Evolutionary conservation across 495 filamentous ascomycete genomes (phyloP).

Genomic region (Penicillium nucicola): DNA sequence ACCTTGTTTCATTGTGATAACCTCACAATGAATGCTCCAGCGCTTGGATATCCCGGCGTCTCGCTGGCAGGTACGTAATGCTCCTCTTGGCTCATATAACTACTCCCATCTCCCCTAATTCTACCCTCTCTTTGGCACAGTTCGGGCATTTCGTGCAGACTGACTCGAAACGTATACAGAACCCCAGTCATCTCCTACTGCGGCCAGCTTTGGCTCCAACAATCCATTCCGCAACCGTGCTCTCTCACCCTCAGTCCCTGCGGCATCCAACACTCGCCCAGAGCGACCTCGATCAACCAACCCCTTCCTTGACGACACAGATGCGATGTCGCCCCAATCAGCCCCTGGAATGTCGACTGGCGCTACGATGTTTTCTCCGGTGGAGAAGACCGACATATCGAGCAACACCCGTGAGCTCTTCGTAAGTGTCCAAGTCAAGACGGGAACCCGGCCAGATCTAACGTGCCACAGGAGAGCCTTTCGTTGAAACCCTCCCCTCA

Average conservation of each 20-base stretch:
- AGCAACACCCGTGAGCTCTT: slow-evolving; percentile 80
- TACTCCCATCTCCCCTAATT: too few relatives aligned
- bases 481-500: slow-evolving; percentile 37
- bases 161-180: slow-evolving; percentile 15
- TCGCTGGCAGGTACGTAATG: slow-evolving; percentile 42
- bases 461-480: slow-evolving; percentile 35
- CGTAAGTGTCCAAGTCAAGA: slow-evolving; percentile 56
- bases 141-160: slow-evolving; percentile 2
- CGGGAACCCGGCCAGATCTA: neutral
- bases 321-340: slow-evolving; percentile 49
- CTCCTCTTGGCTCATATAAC: neutral
- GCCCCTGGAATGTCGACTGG: slow-evolving; percentile 35
- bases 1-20: slow-evolving; percentile 16
- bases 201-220: slow-evolving; percentile 78
- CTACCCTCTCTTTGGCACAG: neutral
- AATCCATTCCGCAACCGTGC: slow-evolving; percentile 97
- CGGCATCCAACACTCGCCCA: slow-evolving; percentile 37
- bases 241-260: slow-evolving; percentile 63
- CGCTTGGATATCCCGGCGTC: slow-evolving; percentile 37
- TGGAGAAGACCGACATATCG: slow-evolving; percentile 50
- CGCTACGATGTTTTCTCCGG: slow-evolving; percentile 56
- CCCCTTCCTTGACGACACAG: slow-evolving; percentile 80
- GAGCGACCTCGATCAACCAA: slow-evolving; percentile 81
- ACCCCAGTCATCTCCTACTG: slow-evolving; percentile 41
- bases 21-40: slow-evolving; percentile 38